A percentile compares a stretch with the other conserved stretches of the same genome.
phyloP scores from a whole-genome alignment of 495 filamentous ascomycete genomes.

The Penicillium lagena region DNA sequence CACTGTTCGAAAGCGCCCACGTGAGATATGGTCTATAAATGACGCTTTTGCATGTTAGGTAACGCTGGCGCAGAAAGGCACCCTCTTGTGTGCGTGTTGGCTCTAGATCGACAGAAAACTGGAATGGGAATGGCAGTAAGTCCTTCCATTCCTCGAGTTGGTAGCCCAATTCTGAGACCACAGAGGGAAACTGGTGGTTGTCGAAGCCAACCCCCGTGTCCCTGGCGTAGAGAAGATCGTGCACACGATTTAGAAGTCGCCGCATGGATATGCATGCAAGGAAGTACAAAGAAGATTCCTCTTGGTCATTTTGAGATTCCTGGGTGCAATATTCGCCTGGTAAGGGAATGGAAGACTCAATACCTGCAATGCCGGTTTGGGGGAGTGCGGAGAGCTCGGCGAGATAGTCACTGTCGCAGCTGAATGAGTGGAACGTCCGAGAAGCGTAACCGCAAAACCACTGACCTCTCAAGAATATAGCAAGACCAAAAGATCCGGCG shows the following conservation, averaged over 20 bases:
- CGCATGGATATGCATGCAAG: constrained; percentile 30
- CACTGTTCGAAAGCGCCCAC: constrained; percentile 29
- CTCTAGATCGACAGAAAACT: constrained; percentile 23
- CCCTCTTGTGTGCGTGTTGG: constrained; percentile 20
- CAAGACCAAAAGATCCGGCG: constrained; percentile 43
- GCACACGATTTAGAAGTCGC: constrained; percentile 28
- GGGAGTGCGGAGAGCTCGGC: constrained; percentile 35
- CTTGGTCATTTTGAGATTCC: constrained; percentile 6
- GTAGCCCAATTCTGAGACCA: constrained; percentile 35
- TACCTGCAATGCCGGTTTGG: constrained; percentile 34
- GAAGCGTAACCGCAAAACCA: neutral
- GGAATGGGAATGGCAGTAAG: constrained; percentile 29
- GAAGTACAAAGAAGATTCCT: constrained; percentile 25
- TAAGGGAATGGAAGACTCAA: constrained; percentile 35
- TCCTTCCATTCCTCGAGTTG: constrained; percentile 40
- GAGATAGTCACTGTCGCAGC: constrained; percentile 10
- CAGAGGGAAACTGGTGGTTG: constrained; percentile 28
- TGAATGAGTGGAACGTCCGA: no score
- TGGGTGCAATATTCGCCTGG: constrained; percentile 23
- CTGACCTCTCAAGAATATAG: constrained; percentile 37
- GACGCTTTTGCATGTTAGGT: constrained; percentile 40
- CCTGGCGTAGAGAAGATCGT: constrained; percentile 22
- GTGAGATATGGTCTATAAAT: constrained; percentile 42
- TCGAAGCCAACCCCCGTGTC: constrained; percentile 21
- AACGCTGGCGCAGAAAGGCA: constrained; percentile 37